phyloP scores from a whole-genome alignment of 1,139 yeast species.

The Geotrichum klebahnii region DNA sequence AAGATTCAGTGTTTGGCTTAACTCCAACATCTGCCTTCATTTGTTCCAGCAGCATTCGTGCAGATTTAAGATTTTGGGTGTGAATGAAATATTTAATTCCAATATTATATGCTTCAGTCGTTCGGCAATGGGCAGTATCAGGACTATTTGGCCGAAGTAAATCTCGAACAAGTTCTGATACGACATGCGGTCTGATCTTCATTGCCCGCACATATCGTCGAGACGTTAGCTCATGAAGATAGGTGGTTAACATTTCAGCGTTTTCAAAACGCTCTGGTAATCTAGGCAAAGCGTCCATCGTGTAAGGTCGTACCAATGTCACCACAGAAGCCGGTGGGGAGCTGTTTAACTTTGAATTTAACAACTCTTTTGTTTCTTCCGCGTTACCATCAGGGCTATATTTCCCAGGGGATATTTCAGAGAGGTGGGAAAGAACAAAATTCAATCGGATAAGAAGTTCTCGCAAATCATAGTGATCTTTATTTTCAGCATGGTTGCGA shows the following conservation, averaged over 20 bases:
- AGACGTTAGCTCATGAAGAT: slow-evolving; percentile 20
- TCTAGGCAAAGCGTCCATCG: slow-evolving; percentile 21
- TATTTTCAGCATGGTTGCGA: slow-evolving; percentile 10
- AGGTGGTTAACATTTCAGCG: slow-evolving; percentile 19
- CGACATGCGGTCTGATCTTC: slow-evolving; percentile 21
- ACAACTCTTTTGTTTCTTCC: background rate
- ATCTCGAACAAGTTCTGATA: slow-evolving; percentile 34
- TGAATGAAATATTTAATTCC: slow-evolving; percentile 43
- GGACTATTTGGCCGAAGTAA: slow-evolving; percentile 43
- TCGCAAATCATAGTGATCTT: slow-evolving; percentile 19
- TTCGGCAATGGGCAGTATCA: slow-evolving; percentile 37
- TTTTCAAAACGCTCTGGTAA: slow-evolving; percentile 23
- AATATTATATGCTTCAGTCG: slow-evolving; percentile 44
- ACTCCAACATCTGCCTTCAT: slow-evolving; percentile 39
- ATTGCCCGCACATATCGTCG: slow-evolving; percentile 19
- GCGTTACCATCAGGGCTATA: slow-evolving; percentile 8
- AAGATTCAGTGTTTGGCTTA: slow-evolving; percentile 44
- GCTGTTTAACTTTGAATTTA: too few relatives aligned
- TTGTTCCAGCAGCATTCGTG: slow-evolving; percentile 43
- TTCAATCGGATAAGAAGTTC: slow-evolving; percentile 10
- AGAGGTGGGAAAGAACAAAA: slow-evolving; percentile 14
- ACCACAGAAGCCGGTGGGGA: background rate
- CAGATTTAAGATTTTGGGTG: slow-evolving; percentile 43
- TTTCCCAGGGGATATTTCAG: slow-evolving; percentile 10
- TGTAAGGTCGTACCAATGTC: slow-evolving; percentile 3